A percentile compares a stretch with the other conserved stretches of the same genome.
Evolutionary conservation across 2,329 filamentous ascomycete genomes (phyloP).

Genomic region (Elsinoe necatrix): DNA sequence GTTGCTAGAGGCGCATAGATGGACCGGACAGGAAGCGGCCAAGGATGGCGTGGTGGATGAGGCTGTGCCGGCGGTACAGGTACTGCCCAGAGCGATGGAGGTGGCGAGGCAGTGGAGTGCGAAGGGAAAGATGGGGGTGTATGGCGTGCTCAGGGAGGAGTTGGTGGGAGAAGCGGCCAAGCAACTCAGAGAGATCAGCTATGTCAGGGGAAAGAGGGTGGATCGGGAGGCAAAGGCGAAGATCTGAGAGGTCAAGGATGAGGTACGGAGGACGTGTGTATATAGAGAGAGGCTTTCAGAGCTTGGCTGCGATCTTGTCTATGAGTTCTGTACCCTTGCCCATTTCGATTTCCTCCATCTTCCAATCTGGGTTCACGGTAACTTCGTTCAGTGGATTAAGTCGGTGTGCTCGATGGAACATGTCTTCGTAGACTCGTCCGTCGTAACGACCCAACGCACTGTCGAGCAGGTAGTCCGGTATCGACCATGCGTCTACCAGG

Average conservation of each 20-base stretch:
- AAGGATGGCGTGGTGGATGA: constrained; percentile 48
- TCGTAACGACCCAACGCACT: constrained; percentile 45
- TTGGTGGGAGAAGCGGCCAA: constrained; percentile 47
- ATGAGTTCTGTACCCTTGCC: constrained; percentile 31
- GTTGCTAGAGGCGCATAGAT: constrained; percentile 47
- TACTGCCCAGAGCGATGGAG: constrained; percentile 40
- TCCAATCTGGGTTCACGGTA: constrained; percentile 44
- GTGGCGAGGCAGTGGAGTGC: constrained; percentile 37
- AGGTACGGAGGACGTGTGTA: neutral
- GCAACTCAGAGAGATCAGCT: constrained; percentile 45
- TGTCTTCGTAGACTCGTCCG: constrained; percentile 46
- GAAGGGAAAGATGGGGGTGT: constrained; percentile 43
- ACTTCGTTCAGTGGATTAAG: constrained; percentile 44
- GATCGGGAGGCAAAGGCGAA: constrained; percentile 30
- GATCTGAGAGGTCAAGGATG: neutral
- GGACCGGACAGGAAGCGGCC: constrained; percentile 45
- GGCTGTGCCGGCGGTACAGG: constrained; percentile 41
- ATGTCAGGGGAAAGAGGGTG: constrained; percentile 42
- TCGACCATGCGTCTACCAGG: constrained; percentile 45
- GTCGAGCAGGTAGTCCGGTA: constrained; percentile 46
- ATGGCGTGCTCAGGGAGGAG: constrained; percentile 44
- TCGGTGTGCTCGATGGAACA: constrained; percentile 44
- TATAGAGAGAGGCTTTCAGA: constrained; percentile 19
- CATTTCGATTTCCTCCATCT: constrained; percentile 42
- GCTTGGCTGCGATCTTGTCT: constrained; percentile 26